phyloP scores from a whole-genome alignment of 352 stramenopile species.

The Phytopythium boreale region DNA sequence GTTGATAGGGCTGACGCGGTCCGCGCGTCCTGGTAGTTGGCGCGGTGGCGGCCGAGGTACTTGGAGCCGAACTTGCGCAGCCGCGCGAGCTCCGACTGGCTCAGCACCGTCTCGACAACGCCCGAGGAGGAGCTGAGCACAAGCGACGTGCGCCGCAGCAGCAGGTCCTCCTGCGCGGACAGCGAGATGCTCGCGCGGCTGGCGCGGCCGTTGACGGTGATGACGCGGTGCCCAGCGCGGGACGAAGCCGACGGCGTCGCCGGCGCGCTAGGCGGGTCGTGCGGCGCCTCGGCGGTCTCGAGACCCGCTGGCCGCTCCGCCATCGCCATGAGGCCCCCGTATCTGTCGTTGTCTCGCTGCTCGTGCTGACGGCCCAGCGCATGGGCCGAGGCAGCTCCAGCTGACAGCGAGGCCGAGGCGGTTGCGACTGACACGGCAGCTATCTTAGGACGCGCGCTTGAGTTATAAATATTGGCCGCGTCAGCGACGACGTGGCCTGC shows the following conservation, averaged over 20 bases:
- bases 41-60: slow-evolving; percentile 20
- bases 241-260: neutral
- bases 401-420: too few relatives aligned
- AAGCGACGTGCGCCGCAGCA: slow-evolving; percentile 48
- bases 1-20: neutral
- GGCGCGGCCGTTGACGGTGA: neutral
- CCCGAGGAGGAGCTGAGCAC: slow-evolving; percentile 39
- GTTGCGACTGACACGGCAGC: too few relatives aligned
- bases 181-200: slow-evolving; percentile 10
- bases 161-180: slow-evolving; percentile 34
- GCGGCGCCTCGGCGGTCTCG: neutral
- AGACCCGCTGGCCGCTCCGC: too few relatives aligned
- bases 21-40: neutral
- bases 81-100: slow-evolving; percentile 34
- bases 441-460: too few relatives aligned
- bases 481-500: too few relatives aligned
- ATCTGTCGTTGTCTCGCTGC: too few relatives aligned
- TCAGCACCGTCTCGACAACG: slow-evolving; percentile 33
- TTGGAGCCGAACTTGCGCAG: slow-evolving; percentile 41
- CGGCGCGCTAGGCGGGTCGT: too few relatives aligned
- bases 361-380: too few relatives aligned
- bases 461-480: too few relatives aligned
- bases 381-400: too few relatives aligned
- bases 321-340: too few relatives aligned
- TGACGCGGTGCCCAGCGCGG: neutral